Percentiles rank a stretch among this genome's conserved stretches.
These are phyloP conservation scores for Cornus controversa DNA, from an alignment of 148 eudicot genomes.

Conservation along the genomic window DNA sequence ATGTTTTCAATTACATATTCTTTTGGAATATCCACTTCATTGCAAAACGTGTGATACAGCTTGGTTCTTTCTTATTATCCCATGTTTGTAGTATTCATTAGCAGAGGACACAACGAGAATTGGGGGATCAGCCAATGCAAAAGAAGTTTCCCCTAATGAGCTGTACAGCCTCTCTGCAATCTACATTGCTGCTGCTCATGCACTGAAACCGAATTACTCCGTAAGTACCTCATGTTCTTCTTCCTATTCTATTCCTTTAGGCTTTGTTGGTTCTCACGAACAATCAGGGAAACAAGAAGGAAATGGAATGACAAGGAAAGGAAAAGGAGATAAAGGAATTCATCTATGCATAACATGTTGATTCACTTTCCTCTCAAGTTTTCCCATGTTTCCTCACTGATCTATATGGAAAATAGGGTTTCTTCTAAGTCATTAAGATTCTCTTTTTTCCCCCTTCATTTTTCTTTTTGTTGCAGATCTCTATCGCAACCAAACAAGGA, in stretches of 20 bases:
- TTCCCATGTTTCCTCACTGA: neutral
- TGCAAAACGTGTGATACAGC: conserved; percentile 1
- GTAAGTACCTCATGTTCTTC: conserved; percentile 32
- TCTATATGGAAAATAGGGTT: neutral
- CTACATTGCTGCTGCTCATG: conserved; percentile 95
- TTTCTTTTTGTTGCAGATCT: neutral
- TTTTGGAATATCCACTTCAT: conserved; percentile 2
- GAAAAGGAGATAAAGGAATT: neutral
- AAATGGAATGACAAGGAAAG: neutral
- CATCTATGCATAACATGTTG: neutral
- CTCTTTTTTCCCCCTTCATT: neutral
- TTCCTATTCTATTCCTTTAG: neutral
- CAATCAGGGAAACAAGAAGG: neutral
- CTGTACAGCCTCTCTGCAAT: conserved; percentile 86
- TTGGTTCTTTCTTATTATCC: neutral
- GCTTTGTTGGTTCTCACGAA: neutral
- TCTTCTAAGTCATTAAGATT: neutral
- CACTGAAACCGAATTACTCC: conserved; percentile 83
- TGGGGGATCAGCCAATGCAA: conserved; percentile 45
- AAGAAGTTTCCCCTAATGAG: conserved; percentile 72
- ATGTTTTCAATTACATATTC: neutral
- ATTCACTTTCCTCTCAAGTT: neutral
- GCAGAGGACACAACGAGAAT: conserved; percentile 91
- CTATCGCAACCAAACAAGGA: neutral
- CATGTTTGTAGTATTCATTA: conserved; percentile 77